Evolutionary conservation across 257 asterid genomes (phyloP).

Genomic region (Lantana camara): DNA sequence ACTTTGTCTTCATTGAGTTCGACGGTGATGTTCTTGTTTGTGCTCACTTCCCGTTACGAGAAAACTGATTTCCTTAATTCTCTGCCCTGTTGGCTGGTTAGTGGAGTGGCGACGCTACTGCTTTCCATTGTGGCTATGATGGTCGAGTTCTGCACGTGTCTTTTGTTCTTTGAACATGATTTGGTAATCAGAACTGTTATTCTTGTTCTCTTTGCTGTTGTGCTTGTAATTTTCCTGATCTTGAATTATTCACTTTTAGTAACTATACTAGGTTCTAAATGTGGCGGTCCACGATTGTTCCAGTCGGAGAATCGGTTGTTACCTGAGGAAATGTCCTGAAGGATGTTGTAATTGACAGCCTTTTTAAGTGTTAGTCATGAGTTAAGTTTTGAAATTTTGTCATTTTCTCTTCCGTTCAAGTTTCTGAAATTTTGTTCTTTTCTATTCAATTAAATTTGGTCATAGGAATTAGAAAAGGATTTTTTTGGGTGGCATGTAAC

Average conservation of each 20-base stretch:
- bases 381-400: no score
- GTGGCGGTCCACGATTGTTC: conserved; percentile 25
- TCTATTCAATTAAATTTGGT: no score
- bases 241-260: conserved; percentile 30
- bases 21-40: conserved; percentile 38
- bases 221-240: conserved; percentile 27
- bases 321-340: no score
- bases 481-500: no score
- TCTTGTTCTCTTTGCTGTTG: conserved; percentile 13
- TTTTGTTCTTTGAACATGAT: conserved; percentile 33
- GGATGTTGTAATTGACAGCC: no score
- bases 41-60: conserved; percentile 40
- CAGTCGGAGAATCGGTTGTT: conserved; percentile 25
- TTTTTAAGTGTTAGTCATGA: no score
- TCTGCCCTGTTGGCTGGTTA: conserved; percentile 39
- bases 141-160: conserved; percentile 30
- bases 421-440: no score
- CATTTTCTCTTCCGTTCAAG: no score
- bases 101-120: conserved; percentile 34
- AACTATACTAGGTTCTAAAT: conserved; percentile 27
- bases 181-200: background rate
- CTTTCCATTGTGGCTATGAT: conserved; percentile 41
- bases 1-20: conserved; percentile 37
- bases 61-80: conserved; percentile 32
- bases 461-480: no score